Conservation (phyloP, 2,329 filamentous ascomycete species). For the Talaromyces piceae region DNA sequence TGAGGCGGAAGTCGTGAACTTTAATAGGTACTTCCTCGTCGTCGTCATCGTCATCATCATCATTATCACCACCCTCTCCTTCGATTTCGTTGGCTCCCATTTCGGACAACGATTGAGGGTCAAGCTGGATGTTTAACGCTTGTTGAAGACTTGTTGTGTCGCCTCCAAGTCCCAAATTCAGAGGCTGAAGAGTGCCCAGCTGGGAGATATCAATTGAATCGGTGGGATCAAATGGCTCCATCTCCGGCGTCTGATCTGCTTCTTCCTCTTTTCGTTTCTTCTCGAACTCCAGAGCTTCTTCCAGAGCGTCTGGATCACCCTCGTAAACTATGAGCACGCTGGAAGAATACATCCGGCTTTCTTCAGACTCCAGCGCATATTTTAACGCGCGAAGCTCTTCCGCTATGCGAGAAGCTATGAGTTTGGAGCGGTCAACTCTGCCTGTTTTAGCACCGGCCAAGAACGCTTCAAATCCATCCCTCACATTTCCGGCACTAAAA, state of each 20-base stretch:
- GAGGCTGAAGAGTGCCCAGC: conserved; percentile 1
- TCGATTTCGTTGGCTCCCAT: conserved; percentile 35
- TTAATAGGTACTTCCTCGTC: conserved; percentile 52
- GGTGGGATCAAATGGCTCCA: conserved; percentile 22
- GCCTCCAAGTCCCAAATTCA: conserved; percentile 22
- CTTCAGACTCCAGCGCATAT: conserved; percentile 46
- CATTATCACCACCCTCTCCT: too few species aligned
- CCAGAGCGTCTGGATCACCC: conserved; percentile 51
- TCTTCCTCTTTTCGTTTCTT: conserved; percentile 32
- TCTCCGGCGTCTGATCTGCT: conserved; percentile 15
- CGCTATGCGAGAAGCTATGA: conserved; percentile 36
- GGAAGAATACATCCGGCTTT: conserved; percentile 61
- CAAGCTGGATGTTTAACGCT: conserved; percentile 25
- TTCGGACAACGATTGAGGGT: conserved; percentile 17
- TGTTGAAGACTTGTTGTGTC: conserved; percentile 12
- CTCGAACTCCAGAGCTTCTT: conserved; percentile 42
- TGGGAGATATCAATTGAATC: conserved; percentile 13
- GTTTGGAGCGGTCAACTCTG: conserved; percentile 34
- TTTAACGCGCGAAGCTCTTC: conserved; percentile 39
- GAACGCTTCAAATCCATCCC: conserved; percentile 52
- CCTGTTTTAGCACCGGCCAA: conserved; percentile 40
- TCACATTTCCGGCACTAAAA: conserved; percentile 49
- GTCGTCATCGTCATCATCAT: conserved; percentile 47
- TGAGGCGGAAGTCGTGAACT: conserved; percentile 75
- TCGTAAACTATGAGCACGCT: conserved; percentile 61